Percentiles rank a stretch among this genome's conserved stretches.
phyloP scores from a whole-genome alignment of 805 yeast genomes.

The Candida easanensis region DNA sequence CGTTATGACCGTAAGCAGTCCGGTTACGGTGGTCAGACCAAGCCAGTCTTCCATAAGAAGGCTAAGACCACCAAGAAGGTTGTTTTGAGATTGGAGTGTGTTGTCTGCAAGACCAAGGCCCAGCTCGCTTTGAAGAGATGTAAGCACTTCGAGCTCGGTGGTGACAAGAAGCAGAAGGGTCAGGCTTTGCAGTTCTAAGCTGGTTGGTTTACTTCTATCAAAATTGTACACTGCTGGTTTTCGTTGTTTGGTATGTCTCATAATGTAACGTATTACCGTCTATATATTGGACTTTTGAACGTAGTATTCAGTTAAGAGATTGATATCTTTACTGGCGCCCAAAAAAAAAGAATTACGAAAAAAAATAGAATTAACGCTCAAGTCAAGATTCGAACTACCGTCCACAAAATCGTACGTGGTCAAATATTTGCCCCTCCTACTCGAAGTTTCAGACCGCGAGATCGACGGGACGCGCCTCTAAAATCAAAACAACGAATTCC shows the following conservation, averaged over 20 bases:
- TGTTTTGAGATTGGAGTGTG: slow-evolving; percentile 98
- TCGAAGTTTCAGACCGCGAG: slow-evolving; percentile 1
- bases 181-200: slow-evolving; percentile 98
- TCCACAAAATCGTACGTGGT: background rate
- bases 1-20: slow-evolving; percentile 99
- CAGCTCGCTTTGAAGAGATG: slow-evolving; percentile 98
- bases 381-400: background rate
- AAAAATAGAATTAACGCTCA: background rate
- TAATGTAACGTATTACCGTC: slow-evolving; percentile 25
- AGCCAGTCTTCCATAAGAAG: slow-evolving; percentile 99
- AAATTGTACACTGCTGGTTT: slow-evolving; percentile 22
- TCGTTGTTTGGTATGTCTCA: slow-evolving; percentile 27
- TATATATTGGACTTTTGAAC: too few relatives aligned
- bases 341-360: background rate
- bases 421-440: background rate
- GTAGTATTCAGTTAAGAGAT: too few relatives aligned
- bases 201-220: slow-evolving; percentile 13
- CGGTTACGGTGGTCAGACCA: slow-evolving; percentile 99
- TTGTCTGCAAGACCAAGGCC: slow-evolving; percentile 96
- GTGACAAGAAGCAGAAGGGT: slow-evolving; percentile 99
- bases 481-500: slow-evolving; percentile 15
- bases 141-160: slow-evolving; percentile 99
- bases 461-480: slow-evolving; percentile 1
- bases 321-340: background rate
- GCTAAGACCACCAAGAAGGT: slow-evolving; percentile 99